Base-by-base conservation (phyloP, 2,329 filamentous ascomycete species). In the Cladobotryum mycophilum region DNA sequence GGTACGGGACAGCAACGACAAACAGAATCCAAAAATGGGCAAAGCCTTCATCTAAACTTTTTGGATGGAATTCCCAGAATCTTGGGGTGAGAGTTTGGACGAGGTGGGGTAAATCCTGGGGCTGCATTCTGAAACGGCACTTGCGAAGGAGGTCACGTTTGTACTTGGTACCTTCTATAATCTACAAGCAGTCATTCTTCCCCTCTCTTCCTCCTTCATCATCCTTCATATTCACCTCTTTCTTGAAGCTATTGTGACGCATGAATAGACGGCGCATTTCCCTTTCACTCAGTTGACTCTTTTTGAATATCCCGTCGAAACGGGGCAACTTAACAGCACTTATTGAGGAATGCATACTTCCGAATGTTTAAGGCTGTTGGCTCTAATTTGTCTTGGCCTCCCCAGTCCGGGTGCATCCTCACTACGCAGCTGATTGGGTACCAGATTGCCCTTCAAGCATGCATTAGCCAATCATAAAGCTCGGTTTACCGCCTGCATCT, bases 401-500 rank as follows among this genome's bases (percentile, higher is more conserved):
- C 40, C 40, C 40, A 20, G 40, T 18, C 13, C 15, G 13, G 40
- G 13, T 22, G 18, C 40, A 42, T 20, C 15, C 17, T 13, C 15
- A 15, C 20, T 8, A 42, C 13, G 11, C 25, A 7, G 20, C 14
- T 48, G 34, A 52, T 52, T 52, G 49, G 49, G 33, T 15, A 8
- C 12, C 36, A 37, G 4, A 3, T 11, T 9, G 33, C 36, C 47
- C 36, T 30, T 41, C 41, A 48, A 36, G 20, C 7, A n/a, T 6
- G 40, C 14, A 22, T 44, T 25, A 14, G 35, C 52, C 54, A 55
- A 55, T 48, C 40, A 47, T 22, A 37, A 33, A 41, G 41, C 44
- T 40, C 41, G 22, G 51, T 55, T 55, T 51, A 38, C 53, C 53
- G 53, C 53, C 51, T 17, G 38, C 22, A 41, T n/a, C 42, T 50